phyloP scores from a whole-genome alignment of 139 green algal genomes.

The Desmodesmus armatus region DNA sequence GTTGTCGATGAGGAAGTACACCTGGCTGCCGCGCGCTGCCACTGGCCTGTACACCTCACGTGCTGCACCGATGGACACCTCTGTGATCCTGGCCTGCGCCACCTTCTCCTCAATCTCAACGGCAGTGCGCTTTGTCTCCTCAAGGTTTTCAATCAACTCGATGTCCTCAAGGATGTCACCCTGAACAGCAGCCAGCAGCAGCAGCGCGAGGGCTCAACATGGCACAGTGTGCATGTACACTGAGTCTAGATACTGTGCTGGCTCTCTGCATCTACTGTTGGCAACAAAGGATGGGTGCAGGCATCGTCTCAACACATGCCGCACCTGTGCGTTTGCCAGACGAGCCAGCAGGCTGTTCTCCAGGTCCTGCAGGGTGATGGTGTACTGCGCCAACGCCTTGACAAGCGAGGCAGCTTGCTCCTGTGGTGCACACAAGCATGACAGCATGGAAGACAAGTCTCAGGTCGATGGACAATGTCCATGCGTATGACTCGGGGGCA shows the following conservation, averaged over 20 bases:
- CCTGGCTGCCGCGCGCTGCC: slow-evolving; percentile 80
- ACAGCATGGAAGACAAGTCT: too few relatives aligned
- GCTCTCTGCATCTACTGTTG: too few relatives aligned
- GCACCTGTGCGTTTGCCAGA: slow-evolving; percentile 78
- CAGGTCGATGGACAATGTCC: too few relatives aligned
- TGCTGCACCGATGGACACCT: slow-evolving; percentile 83
- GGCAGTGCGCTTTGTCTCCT: slow-evolving; percentile 92
- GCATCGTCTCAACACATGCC: not conserved
- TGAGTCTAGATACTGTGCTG: too few relatives aligned
- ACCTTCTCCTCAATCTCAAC: slow-evolving; percentile 90
- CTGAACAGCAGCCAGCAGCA: too few relatives aligned
- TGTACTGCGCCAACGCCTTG: slow-evolving; percentile 86
- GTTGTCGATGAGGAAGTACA: slow-evolving; percentile 95
- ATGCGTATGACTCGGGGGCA: too few relatives aligned
- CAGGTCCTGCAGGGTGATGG: slow-evolving; percentile 86
- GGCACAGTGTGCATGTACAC: too few relatives aligned
- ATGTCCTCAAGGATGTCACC: slow-evolving; percentile 96
- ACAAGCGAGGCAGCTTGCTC: slow-evolving; percentile 72
- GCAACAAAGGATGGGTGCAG: too few relatives aligned
- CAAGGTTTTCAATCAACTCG: slow-evolving; percentile 90
- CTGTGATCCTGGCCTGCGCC: slow-evolving; percentile 73
- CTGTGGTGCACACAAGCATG: too few relatives aligned
- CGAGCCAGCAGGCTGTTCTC: slow-evolving; percentile 90
- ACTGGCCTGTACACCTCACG: slow-evolving; percentile 87
- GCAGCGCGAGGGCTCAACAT: too few relatives aligned